Evolutionary conservation across 2,329 filamentous ascomycete genomes (phyloP), one percentile per base, ranked within the genome.

Genomic region (Botrytis porri): DNA sequence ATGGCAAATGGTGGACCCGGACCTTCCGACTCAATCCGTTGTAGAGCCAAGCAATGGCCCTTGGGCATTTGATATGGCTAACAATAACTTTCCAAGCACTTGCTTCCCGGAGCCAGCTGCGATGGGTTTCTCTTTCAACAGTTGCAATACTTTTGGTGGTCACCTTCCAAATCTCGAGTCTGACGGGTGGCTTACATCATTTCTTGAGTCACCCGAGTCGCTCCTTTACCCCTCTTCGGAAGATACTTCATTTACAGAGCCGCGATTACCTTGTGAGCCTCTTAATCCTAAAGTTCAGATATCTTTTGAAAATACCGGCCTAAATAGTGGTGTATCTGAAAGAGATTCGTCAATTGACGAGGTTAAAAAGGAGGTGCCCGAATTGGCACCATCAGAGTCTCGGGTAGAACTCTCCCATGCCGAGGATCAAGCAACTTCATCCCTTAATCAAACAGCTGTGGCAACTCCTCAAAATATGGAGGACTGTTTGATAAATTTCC

Each of bases 401-500:
- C 35, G 7, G 35, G 32, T 22, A 43, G 37, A 69, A 25, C 3
- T 22, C 0, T 16, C 25, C 12, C 29, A 20, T 32, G 2, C 18
- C 3, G 18, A 32, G 22, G 65, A 41, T 20, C 35, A 43, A 25
- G 9, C n/a, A 57, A 57, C 5, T 32, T 25, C 20, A 43, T n/a
- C 7, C n/a, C n/a, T 37, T 1, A 43, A 6, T 59, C 18, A 22
- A 22, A 18, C 10, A 12, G 16, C 18, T 10, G n/a, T 57, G 18
- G n/a, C 10, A 57, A 9, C 65, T 43, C 35, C 48, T 57, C 65
- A 37, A 57, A 69, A 69, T 6, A 69, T 69, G 65, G 65, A 69
- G 57, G 65, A 69, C 8, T 69, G 48, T 32, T 57, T 69, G 37
- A 69, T 69, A 12, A 51, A 69, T 32, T 69, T 69, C 57, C 65